Evolutionary conservation across 1,139 yeast species (phyloP).

Genomic region (Wickerhamiella infanticola): DNA sequence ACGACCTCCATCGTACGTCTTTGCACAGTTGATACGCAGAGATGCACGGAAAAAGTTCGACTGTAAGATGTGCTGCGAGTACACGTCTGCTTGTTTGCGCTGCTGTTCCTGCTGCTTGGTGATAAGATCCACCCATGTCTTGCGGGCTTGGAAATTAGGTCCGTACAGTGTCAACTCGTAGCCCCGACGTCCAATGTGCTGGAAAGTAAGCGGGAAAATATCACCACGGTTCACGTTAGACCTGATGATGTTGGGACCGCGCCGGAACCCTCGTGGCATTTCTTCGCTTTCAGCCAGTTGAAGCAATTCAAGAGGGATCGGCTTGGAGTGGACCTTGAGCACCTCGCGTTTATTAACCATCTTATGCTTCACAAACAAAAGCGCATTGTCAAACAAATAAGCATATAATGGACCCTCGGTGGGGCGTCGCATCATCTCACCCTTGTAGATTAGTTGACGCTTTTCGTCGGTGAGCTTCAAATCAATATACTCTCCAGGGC

Average conservation of each 20-base stretch:
- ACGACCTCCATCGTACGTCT: conserved; percentile 90
- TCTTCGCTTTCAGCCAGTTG: conserved; percentile 29
- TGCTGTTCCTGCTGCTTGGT: conserved; percentile 64
- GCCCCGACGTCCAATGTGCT: conserved; percentile 44
- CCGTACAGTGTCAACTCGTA: conserved; percentile 57
- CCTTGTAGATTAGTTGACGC: conserved; percentile 65
- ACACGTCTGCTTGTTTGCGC: conserved; percentile 60
- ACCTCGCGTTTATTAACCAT: conserved; percentile 82
- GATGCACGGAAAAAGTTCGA: conserved; percentile 51
- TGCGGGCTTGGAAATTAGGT: conserved; percentile 53
- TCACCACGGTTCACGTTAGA: conserved; percentile 15
- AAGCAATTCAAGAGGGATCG: conserved; percentile 76
- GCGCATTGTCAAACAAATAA: conserved; percentile 76
- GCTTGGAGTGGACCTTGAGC: conserved; percentile 80
- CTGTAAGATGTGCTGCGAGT: conserved; percentile 58
- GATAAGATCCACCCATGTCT: conserved; percentile 65
- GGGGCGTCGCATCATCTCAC: conserved; percentile 56
- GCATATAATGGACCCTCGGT: conserved; percentile 67
- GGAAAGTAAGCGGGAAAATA: conserved; percentile 35
- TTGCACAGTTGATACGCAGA: conserved; percentile 69
- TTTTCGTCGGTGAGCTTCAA: conserved; percentile 70
- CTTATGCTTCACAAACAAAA: conserved; percentile 74
- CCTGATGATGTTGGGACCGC: conserved; percentile 15
- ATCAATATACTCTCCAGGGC: conserved; percentile 79
- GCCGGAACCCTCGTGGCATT: conserved; percentile 13